These are phyloP conservation scores for Tulasnella sp. DNA, from an alignment of 768 basidiomycete genomes.

Conservation along the genomic window DNA sequence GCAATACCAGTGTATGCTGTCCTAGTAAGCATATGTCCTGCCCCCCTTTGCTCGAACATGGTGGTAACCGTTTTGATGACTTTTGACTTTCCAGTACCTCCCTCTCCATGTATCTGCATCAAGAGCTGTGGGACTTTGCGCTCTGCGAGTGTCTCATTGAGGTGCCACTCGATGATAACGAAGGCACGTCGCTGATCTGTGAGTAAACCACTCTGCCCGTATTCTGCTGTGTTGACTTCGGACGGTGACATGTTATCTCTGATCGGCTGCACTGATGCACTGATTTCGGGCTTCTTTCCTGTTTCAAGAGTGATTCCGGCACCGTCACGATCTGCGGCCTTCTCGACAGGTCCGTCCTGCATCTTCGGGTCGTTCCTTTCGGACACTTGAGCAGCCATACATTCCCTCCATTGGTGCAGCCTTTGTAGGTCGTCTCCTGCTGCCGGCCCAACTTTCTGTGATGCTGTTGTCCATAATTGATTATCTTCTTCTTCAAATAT, in stretches of 20 bases:
- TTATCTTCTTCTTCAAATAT: not conserved
- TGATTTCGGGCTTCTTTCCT: too few relatives aligned
- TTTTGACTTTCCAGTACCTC: slow-evolving; percentile 37
- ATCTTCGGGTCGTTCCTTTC: not conserved
- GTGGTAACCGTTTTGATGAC: slow-evolving; percentile 33
- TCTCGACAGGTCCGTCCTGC: not conserved
- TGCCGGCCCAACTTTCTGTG: not conserved
- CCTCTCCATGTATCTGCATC: slow-evolving; percentile 35
- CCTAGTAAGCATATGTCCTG: slow-evolving; percentile 25
- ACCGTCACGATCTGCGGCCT: too few relatives aligned
- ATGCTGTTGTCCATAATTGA: not conserved
- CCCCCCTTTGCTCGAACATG: slow-evolving; percentile 23
- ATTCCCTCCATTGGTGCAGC: not conserved
- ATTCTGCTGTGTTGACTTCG: too few relatives aligned
- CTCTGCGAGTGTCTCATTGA: slow-evolving; percentile 22
- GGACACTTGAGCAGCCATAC: not conserved
- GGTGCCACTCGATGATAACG: slow-evolving; percentile 29
- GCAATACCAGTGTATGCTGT: slow-evolving; percentile 35
- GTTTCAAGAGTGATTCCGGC: too few relatives aligned
- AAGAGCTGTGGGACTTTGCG: slow-evolving; percentile 25
- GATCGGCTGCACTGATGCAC: too few relatives aligned
- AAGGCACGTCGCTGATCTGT: slow-evolving; percentile 31
- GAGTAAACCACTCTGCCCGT: too few relatives aligned
- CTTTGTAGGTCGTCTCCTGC: not conserved
- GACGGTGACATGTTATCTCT: too few relatives aligned